Conservation (phyloP, 202 grass and related monocot species). For the Setaria viridis region DNA sequence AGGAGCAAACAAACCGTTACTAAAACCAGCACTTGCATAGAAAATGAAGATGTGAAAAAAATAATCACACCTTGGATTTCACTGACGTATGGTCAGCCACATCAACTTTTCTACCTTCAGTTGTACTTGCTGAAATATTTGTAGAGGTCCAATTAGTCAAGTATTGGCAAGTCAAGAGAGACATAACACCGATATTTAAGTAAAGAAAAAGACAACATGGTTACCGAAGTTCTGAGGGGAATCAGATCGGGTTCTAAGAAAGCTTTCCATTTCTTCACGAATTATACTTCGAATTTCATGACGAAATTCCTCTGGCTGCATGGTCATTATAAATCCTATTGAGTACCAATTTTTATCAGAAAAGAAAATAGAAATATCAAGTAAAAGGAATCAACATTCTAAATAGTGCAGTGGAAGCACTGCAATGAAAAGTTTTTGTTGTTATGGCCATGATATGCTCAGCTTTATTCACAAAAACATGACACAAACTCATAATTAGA, state of each 20-base stretch:
- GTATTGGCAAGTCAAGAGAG: constrained; percentile 19
- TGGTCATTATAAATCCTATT: constrained; percentile 32
- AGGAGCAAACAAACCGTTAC: constrained; percentile 25
- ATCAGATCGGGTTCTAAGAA: constrained; percentile 30
- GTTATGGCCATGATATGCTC: not conserved
- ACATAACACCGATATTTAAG: not conserved
- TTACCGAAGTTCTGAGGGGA: constrained; percentile 34
- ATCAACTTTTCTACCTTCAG: constrained; percentile 46
- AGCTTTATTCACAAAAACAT: constrained; percentile 8
- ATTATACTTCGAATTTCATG: constrained; percentile 51
- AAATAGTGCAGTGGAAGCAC: not conserved
- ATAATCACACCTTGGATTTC: constrained; percentile 58
- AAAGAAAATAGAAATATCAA: not conserved
- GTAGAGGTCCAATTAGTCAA: constrained; percentile 32
- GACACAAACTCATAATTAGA: not conserved
- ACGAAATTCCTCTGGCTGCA: constrained; percentile 51
- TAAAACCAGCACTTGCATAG: constrained; percentile 15
- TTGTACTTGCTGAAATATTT: constrained; percentile 30
- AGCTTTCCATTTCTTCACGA: constrained; percentile 51
- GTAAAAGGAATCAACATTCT: not conserved
- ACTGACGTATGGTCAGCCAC: constrained; percentile 21
- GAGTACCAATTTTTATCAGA: not conserved
- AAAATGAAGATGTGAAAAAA: constrained; percentile 20
- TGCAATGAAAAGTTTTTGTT: constrained; percentile 12
- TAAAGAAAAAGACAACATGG: constrained; percentile 13